A percentile compares a stretch with the other conserved stretches of the same genome.
phyloP scores from a whole-genome alignment of 2,329 filamentous ascomycete genomes.

The Fusarium sp. region DNA sequence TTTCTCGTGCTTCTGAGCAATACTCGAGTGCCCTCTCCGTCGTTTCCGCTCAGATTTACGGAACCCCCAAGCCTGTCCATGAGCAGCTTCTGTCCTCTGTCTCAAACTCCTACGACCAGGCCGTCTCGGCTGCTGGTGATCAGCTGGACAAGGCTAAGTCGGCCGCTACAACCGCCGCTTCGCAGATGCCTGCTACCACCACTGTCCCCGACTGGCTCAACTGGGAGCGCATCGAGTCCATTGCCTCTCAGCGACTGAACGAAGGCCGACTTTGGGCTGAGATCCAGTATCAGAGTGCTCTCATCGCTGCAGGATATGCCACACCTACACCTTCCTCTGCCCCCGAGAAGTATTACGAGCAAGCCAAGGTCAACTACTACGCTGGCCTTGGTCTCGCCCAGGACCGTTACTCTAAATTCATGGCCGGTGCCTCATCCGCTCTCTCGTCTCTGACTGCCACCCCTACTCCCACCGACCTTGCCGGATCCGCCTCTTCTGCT shows the following conservation, averaged over 20 bases:
- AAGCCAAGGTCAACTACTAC: conserved; percentile 76
- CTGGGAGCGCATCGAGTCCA: conserved; percentile 66
- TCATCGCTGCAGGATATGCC: conserved; percentile 71
- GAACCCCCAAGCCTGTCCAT: conserved; percentile 75
- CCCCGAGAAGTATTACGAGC: conserved; percentile 69
- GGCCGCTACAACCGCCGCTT: conserved; percentile 62
- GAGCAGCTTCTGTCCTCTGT: conserved; percentile 76
- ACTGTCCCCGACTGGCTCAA: conserved; percentile 55
- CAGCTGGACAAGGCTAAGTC: conserved; percentile 66
- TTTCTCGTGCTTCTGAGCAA: conserved; percentile 73
- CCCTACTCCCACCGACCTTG: conserved; percentile 67
- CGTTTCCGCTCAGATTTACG: conserved; percentile 74
- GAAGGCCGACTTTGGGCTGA: conserved; percentile 78
- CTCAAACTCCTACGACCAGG: conserved; percentile 74
- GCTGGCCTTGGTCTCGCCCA: conserved; percentile 82
- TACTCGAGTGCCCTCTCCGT: conserved; percentile 75
- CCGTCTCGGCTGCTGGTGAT: conserved; percentile 70
- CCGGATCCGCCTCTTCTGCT: conserved; percentile 61
- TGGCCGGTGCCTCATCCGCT: conserved; percentile 76
- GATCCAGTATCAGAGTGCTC: conserved; percentile 76
- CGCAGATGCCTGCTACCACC: conserved; percentile 60
- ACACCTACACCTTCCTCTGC: conserved; percentile 61
- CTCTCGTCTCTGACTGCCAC: conserved; percentile 70
- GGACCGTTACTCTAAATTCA: conserved; percentile 80
- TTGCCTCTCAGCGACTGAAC: conserved; percentile 76